Conservation (phyloP, 345 rosid species). For the Lumnitzera racemosa region DNA sequence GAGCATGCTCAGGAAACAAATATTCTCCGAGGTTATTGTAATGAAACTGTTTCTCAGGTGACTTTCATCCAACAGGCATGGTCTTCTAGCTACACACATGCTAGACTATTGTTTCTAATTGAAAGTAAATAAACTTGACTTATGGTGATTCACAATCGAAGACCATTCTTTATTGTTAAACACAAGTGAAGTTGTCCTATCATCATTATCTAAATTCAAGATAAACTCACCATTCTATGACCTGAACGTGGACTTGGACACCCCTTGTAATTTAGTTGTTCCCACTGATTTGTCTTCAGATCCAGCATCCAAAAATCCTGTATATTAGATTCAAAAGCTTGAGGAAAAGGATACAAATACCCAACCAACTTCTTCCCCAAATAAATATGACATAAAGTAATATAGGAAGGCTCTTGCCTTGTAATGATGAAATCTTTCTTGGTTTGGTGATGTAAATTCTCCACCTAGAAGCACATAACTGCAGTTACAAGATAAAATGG, state of each 20-base stretch:
- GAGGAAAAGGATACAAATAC: neutral
- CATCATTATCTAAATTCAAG: neutral
- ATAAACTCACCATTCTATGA: slow-evolving; percentile 79
- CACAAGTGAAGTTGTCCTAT: too few relatives aligned
- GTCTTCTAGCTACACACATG: too few relatives aligned
- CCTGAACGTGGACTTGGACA: slow-evolving; percentile 93
- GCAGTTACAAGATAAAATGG: neutral
- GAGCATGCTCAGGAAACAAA: too few relatives aligned
- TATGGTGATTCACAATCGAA: too few relatives aligned
- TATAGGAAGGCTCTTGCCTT: slow-evolving; percentile 37
- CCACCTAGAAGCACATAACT: slow-evolving; percentile 45
- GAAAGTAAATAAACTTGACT: too few relatives aligned
- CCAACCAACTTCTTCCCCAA: slow-evolving; percentile 1
- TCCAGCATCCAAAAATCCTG: slow-evolving; percentile 97
- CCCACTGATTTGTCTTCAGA: slow-evolving; percentile 93
- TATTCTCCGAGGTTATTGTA: too few relatives aligned
- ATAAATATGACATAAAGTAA: neutral
- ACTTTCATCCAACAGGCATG: too few relatives aligned
- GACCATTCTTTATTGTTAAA: too few relatives aligned
- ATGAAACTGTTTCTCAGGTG: too few relatives aligned
- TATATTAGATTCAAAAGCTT: slow-evolving; percentile 1
- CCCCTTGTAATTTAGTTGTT: slow-evolving; percentile 81
- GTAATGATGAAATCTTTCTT: slow-evolving; percentile 95
- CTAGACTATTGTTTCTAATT: too few relatives aligned
- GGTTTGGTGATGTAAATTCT: slow-evolving; percentile 94